Conservation (phyloP, 495 filamentous ascomycete species). For the Xylaria venustula region DNA sequence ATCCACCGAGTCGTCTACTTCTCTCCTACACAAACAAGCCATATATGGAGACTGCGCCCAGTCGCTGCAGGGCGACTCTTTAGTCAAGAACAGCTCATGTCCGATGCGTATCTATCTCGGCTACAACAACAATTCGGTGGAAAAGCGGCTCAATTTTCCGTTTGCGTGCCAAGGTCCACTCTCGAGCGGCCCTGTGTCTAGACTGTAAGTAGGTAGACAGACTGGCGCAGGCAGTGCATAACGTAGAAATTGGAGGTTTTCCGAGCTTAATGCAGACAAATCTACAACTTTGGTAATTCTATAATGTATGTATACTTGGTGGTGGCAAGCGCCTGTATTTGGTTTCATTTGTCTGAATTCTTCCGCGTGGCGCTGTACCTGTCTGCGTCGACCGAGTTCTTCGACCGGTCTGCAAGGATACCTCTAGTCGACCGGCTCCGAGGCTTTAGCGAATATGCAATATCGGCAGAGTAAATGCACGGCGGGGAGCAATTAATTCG, state of each 20-base stretch:
- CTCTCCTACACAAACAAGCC: not conserved
- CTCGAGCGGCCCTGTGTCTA: too few species aligned
- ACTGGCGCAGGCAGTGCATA: not conserved
- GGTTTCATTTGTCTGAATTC: slow-evolving; percentile 10
- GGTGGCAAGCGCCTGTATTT: not conserved
- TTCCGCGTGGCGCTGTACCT: slow-evolving; percentile 2
- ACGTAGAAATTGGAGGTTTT: not conserved
- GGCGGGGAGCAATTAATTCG: not conserved
- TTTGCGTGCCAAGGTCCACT: not conserved
- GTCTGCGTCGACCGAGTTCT: not conserved
- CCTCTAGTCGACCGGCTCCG: not conserved
- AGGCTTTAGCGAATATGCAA: slow-evolving; percentile 12
- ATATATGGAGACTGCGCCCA: not conserved
- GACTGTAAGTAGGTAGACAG: not conserved
- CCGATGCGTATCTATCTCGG: not conserved
- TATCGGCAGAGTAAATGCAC: slow-evolving; percentile 1
- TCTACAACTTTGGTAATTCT: too few species aligned
- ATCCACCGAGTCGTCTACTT: not conserved
- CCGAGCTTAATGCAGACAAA: not conserved
- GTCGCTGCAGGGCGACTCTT: slow-evolving; percentile 7
- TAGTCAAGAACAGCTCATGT: slow-evolving; percentile 1
- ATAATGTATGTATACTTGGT: not conserved
- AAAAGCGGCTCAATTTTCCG: slow-evolving; percentile 14
- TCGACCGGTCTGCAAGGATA: slow-evolving; percentile 13
- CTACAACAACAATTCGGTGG: not conserved